Percentiles rank a stretch among this genome's conserved stretches.
Conservation (phyloP, 2,329 filamentous ascomycete species). For the Sporothrix schenckii region DNA sequence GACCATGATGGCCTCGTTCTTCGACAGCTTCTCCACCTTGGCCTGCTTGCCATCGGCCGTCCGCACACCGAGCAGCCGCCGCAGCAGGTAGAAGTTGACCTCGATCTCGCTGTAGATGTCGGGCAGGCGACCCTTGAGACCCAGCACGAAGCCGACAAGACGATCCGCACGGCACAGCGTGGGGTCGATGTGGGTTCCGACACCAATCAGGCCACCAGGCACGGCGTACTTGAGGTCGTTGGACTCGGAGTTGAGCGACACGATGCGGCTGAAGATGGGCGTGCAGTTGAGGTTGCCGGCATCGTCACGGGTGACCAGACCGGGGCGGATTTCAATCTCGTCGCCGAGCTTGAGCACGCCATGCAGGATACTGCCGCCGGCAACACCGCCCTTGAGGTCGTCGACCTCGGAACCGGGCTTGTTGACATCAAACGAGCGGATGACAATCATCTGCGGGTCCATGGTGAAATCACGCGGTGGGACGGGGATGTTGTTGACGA, state of each 20-base stretch:
- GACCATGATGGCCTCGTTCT: constrained; percentile 99
- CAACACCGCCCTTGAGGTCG: constrained; percentile 97
- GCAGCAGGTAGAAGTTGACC: constrained; percentile 98
- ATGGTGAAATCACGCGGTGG: constrained; percentile 87
- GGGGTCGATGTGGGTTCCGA: constrained; percentile 95
- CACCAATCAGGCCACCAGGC: constrained; percentile 95
- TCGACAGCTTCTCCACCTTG: constrained; percentile 96
- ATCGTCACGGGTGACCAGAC: constrained; percentile 94
- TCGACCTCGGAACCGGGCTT: constrained; percentile 99
- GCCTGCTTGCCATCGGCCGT: constrained; percentile 98
- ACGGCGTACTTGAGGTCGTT: constrained; percentile 99
- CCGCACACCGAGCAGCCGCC: constrained; percentile 91
- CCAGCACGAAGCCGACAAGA: constrained; percentile 96
- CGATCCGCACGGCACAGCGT: constrained; percentile 98
- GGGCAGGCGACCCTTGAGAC: constrained; percentile 88
- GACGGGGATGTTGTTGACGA: constrained; percentile 93
- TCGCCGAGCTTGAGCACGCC: constrained; percentile 96
- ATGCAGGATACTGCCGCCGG: constrained; percentile 93
- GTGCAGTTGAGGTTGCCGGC: constrained; percentile 93
- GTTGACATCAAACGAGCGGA: constrained; percentile 99
- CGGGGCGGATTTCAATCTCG: constrained; percentile 98
- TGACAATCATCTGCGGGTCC: constrained; percentile 98
- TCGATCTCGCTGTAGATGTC: constrained; percentile 98
- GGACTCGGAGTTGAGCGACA: constrained; percentile 94
- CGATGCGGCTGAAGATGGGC: constrained; percentile 93